Evolutionary conservation across 208 protist species (phyloP).

Genomic region (Lotmaria passim): DNA sequence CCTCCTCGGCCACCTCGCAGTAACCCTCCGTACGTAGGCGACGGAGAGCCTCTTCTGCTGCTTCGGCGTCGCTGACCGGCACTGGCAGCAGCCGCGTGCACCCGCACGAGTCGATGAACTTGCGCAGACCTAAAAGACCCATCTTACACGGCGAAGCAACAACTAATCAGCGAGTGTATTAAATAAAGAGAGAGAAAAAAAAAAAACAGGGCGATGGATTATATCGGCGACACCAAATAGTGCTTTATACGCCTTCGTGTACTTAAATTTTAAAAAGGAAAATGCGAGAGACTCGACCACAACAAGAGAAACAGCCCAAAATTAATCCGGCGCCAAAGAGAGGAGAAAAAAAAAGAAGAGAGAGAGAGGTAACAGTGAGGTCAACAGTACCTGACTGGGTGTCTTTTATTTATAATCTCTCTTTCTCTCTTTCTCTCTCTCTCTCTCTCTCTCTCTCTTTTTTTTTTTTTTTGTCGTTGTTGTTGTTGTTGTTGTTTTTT

Average conservation of each 20-base stretch:
- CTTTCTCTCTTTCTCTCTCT: no score
- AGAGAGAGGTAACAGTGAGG: not conserved
- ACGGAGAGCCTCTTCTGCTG: slow-evolving; percentile 28
- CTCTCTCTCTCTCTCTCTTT: not conserved
- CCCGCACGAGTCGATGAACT: slow-evolving; percentile 80
- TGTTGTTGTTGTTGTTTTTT: no score
- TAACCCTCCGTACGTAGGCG: slow-evolving; percentile 28
- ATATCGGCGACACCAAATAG: no score
- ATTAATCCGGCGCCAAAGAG: no score
- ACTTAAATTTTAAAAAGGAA: no score
- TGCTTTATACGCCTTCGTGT: no score
- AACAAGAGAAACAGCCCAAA: no score
- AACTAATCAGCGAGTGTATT: no score
- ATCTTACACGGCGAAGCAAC: slow-evolving; percentile 37
- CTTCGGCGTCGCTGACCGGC: slow-evolving; percentile 55
- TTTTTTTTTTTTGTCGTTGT: not conserved
- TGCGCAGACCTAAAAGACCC: slow-evolving; percentile 82
- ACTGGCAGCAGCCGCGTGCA: slow-evolving; percentile 75
- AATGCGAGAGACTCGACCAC: no score
- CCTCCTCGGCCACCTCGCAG: slow-evolving; percentile 11
- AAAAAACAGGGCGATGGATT: slow-evolving; percentile 10
- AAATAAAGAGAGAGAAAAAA: not conserved
- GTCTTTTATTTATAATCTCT: no score
- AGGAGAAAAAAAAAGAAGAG: no score
- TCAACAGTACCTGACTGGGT: slow-evolving; percentile 2